A percentile compares a stretch with the other conserved stretches of the same genome.
Conservation (phyloP, 1,284 basidiomycete genomes). For the Takashimella tepidaria region DNA sequence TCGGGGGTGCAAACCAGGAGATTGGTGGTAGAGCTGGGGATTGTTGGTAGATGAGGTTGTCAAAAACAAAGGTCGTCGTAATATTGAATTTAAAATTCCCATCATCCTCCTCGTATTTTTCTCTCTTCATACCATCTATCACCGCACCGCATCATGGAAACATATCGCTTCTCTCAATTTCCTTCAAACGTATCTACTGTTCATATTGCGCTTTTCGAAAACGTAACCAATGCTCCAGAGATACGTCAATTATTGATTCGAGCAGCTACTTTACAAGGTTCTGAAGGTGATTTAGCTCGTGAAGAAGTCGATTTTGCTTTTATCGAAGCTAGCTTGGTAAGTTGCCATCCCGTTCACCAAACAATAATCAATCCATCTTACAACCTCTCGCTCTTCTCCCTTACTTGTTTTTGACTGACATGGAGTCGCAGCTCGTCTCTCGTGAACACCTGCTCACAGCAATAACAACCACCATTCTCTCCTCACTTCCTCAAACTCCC, state of each 20-base stretch:
- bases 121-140: too few relatives aligned
- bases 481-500: conserved; percentile 45
- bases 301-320: conserved; percentile 79
- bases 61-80: too few relatives aligned
- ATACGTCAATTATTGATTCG: conserved; percentile 63
- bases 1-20: too few relatives aligned
- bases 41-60: not conserved
- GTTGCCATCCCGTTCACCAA: conserved; percentile 19
- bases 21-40: not conserved
- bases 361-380: not conserved
- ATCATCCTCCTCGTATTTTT: too few relatives aligned
- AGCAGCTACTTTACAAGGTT: conserved; percentile 58
- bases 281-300: conserved; percentile 63
- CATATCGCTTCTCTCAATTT: conserved; percentile 43
- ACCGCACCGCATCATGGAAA: conserved; percentile 48
- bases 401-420: not conserved
- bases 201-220: conserved; percentile 62
- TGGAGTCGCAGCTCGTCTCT: conserved; percentile 34
- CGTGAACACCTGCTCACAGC: conserved; percentile 68
- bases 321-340: conserved; percentile 63
- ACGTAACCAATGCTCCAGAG: conserved; percentile 60
- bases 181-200: conserved; percentile 42
- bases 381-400: not conserved
- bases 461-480: conserved; percentile 69
- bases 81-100: too few relatives aligned